Base-by-base conservation (phyloP, 202 grass and related monocot genomes). In the Dendrocalamus latiflorus region DNA sequence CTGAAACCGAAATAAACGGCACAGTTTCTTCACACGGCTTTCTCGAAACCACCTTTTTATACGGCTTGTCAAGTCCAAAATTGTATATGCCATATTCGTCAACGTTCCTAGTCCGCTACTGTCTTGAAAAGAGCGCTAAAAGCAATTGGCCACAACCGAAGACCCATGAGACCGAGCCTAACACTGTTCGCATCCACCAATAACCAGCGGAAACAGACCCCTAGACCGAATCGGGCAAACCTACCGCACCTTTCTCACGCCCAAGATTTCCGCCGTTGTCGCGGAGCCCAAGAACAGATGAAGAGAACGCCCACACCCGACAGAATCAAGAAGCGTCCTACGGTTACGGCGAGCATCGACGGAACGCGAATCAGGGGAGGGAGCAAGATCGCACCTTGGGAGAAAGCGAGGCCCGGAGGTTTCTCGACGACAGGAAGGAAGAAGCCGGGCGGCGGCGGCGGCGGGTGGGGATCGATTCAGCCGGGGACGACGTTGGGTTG, bases 281-380 rank as follows among this genome's bases (percentile, higher is more conserved):
- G n/a, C n/a, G n/a, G n/a, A n/a, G n/a, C n/a, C n/a, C n/a, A 43
- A 47, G 24, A 65, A 70, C 68, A 65, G 76, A 86, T 79, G 67
- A 71, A 18, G 17, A 24, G 44, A 30, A 22, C 42, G 22, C 42
- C 42, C 42, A 8, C 22, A 20, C 47, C 15, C 0, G 69, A 53
- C 17, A 2, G 47, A 54, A 54, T 37, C 1, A 49, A 17, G 48
- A 73, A 54, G 34, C 36, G 51, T 10, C 16, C 13, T 11, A 16
- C 6, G 18, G 65, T 21, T 68, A 51, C 55, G 42, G 65, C 74
- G 42, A 61, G 53, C 21, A 5, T 11, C 43, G 15, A 53, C 13
- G 8, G 69, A 55, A 55, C 53, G 28, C 33, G 28, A 85, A 75
- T 41, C 7, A 77, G 44, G 16, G 11, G n/a, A 67, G 2, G 8